Base-by-base conservation (phyloP, 768 basidiomycete genomes). In the Russula sp. region DNA sequence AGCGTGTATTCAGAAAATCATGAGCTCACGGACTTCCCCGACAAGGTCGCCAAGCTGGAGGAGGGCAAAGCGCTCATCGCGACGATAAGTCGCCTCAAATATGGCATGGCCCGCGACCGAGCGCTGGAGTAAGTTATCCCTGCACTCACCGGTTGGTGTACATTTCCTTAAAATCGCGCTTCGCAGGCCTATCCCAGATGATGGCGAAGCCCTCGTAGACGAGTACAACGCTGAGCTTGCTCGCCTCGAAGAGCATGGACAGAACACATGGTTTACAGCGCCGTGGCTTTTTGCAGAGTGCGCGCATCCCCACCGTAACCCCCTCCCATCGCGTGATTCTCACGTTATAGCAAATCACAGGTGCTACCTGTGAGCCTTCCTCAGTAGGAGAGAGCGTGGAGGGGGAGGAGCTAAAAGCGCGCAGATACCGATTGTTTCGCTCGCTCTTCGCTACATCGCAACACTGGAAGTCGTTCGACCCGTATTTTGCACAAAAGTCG, bases 281-380 rank as follows among this genome's bases (percentile, higher is more conserved):
- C 92, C 94, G 1, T 99, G 96, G 96, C 79, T 99, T n/a, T 98
- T 80, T 71, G 93, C 93, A 59, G 96, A 98, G 87, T 97, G 76
- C 66, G 88, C 74, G 56, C 54, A 2, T 69, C 62, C 60, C 42
- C 58, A 54, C 63, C 25, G 35, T 11, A 7, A 9, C 7, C 22
- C 45, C 34, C 22, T 57, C 53, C 25, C 25, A 38, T 22, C n/a
- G 14, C 45, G 35, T 18, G 9, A 47, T 59, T 34, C 36, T 56
- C 52, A 45, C 18, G 25, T 22, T 25, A 51, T 41, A 47, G 43
- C 45, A 16, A 20, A 6, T 18, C 35, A n/a, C 45, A 90, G 88
- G 72, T 90, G 88, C 63, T 90, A 90, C 68, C 69, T 90, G 88
- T 90, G 49, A 63, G 63, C 36, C 32, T 16, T 25, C 18, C 45